Percentiles rank a stretch among this genome's conserved stretches.
Evolutionary conservation across 192 early-diverging fungal species (phyloP).

Genomic region (Umbelopsis ramanniana): DNA sequence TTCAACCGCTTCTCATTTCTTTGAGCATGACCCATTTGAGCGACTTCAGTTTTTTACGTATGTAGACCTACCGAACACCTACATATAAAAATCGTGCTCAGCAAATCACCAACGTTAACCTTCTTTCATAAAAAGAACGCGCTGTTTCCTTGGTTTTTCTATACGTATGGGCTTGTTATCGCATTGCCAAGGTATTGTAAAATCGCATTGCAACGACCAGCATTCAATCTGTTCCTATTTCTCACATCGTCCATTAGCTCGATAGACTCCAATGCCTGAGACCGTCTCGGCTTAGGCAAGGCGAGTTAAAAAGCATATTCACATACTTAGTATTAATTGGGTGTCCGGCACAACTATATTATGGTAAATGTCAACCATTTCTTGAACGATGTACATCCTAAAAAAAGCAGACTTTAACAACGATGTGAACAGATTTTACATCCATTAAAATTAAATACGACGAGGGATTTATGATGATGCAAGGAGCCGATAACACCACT

Average conservation of each 20-base stretch:
- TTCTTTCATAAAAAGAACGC: neutral
- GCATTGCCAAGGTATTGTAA: neutral
- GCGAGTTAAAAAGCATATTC: conserved; percentile 35
- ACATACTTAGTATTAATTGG: conserved; percentile 27
- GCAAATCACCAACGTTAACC: neutral
- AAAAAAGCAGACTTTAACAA: too few relatives aligned
- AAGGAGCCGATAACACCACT: neutral
- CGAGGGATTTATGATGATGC: conserved; percentile 28
- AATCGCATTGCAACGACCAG: neutral
- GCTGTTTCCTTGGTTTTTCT: conserved; percentile 6
- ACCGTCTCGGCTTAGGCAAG: conserved; percentile 27
- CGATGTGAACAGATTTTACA: conserved; percentile 20
- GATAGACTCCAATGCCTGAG: conserved; percentile 31
- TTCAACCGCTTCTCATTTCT: neutral
- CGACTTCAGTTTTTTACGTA: conserved; percentile 12
- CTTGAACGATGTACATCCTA: neutral
- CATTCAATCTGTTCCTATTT: neutral
- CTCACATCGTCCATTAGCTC: conserved; percentile 1
- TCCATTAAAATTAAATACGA: conserved; percentile 31
- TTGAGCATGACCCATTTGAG: conserved; percentile 15
- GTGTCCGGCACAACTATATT: conserved; percentile 18
- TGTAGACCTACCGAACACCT: neutral
- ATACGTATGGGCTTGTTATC: conserved; percentile 13
- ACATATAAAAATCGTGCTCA: too few relatives aligned
- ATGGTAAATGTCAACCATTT: conserved; percentile 18